phyloP scores from a whole-genome alignment of 352 stramenopile species.

The Globisporangium rhizosaccharum region DNA sequence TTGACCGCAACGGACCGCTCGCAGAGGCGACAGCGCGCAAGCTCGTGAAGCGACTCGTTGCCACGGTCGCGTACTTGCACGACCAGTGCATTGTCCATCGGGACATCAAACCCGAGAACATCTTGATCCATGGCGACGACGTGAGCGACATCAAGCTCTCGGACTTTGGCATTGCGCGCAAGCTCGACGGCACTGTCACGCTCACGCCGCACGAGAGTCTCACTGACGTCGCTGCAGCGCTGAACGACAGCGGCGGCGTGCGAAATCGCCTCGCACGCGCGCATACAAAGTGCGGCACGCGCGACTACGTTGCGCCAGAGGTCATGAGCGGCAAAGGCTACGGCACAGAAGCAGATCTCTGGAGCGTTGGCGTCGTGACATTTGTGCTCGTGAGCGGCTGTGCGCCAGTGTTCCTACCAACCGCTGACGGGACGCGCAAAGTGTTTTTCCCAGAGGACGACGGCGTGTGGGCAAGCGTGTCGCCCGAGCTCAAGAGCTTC shows the following conservation, averaged over 20 bases:
- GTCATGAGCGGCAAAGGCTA: slow-evolving; percentile 90
- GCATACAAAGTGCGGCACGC: slow-evolving; percentile 81
- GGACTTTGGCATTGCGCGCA: slow-evolving; percentile 79
- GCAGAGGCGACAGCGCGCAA: slow-evolving; percentile 56
- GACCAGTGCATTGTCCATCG: slow-evolving; percentile 78
- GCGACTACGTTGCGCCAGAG: slow-evolving; percentile 79
- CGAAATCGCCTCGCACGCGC: slow-evolving; percentile 65
- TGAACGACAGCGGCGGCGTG: slow-evolving; percentile 33
- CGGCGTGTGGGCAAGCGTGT: slow-evolving; percentile 52
- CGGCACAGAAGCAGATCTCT: slow-evolving; percentile 92
- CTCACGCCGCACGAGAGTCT: slow-evolving; percentile 72
- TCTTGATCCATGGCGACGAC: slow-evolving; percentile 60
- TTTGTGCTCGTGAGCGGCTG: slow-evolving; percentile 86
- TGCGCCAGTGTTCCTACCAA: slow-evolving; percentile 66
- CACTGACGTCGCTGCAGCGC: slow-evolving; percentile 45
- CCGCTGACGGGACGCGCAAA: slow-evolving; percentile 54
- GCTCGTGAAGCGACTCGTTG: slow-evolving; percentile 68
- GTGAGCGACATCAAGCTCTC: slow-evolving; percentile 76
- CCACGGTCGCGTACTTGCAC: slow-evolving; percentile 82
- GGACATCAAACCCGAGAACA: slow-evolving; percentile 86
- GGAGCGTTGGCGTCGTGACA: slow-evolving; percentile 90
- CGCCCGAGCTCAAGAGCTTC: slow-evolving; percentile 56
- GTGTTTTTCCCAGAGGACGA: slow-evolving; percentile 79
- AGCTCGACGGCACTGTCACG: slow-evolving; percentile 50
- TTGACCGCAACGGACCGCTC: slow-evolving; percentile 68